Conservation (phyloP, 805 yeast species). For the Tetrapisispora taiwanensis region DNA sequence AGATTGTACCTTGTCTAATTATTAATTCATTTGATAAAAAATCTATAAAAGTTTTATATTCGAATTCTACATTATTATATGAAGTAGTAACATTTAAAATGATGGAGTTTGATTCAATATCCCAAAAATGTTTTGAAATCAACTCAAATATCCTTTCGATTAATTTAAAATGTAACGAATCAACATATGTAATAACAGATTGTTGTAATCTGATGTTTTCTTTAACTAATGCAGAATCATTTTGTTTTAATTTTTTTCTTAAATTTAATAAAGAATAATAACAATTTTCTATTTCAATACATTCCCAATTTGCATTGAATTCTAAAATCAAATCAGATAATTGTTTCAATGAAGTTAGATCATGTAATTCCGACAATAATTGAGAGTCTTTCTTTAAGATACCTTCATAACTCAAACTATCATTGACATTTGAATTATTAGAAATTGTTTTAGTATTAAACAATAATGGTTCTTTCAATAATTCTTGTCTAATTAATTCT, state of each 20-base stretch:
- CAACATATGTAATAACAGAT: conserved; percentile 18
- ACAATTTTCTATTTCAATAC: conserved; percentile 26
- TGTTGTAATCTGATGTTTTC: conserved; percentile 23
- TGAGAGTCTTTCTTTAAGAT: conserved; percentile 12
- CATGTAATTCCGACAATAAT: conserved; percentile 15
- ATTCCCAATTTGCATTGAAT: conserved; percentile 21
- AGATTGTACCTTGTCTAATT: conserved; percentile 9
- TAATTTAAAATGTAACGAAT: conserved; percentile 19
- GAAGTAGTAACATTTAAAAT: conserved; percentile 6
- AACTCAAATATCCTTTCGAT: conserved; percentile 12
- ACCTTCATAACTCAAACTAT: background rate
- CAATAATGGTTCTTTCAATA: conserved; percentile 3
- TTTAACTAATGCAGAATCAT: conserved; percentile 7
- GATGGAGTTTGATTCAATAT: conserved; percentile 7
- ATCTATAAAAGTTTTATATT: conserved; percentile 12
- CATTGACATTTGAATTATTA: background rate
- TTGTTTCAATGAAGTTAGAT: conserved; percentile 11
- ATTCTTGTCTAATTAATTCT: background rate
- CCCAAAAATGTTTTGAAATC: conserved; percentile 19
- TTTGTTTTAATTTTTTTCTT: conserved; percentile 16
- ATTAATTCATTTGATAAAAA: conserved; percentile 10
- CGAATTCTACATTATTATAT: conserved; percentile 9
- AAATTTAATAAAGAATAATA: conserved; percentile 23
- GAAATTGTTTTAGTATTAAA: background rate
- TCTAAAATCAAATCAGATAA: conserved; percentile 19